These are phyloP conservation scores for Yarrowia sp. DNA, from an alignment of 805 yeast species.

Conservation along the genomic window DNA sequence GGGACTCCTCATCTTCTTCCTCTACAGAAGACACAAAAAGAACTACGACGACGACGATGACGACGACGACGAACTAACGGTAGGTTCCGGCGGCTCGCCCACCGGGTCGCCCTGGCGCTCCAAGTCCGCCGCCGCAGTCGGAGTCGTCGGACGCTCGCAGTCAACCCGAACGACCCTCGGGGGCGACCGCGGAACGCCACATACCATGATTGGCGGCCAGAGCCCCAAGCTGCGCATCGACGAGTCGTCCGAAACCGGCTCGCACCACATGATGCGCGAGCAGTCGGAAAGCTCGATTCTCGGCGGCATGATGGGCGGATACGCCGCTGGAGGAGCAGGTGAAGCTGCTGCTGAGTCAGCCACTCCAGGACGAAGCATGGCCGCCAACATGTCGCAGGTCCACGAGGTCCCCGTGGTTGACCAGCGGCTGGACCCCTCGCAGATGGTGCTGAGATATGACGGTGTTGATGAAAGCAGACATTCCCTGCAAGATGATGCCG, in stretches of 20 bases:
- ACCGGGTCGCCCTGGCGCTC: slow-evolving; percentile 28
- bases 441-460: slow-evolving; percentile 58
- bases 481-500: slow-evolving; percentile 62
- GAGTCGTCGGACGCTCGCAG: slow-evolving; percentile 8
- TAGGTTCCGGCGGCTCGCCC: slow-evolving; percentile 34
- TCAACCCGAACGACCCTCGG: slow-evolving; percentile 8
- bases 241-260: slow-evolving; percentile 6
- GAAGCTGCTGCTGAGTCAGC: neutral
- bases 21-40: slow-evolving; percentile 45
- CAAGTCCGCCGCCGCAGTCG: neutral
- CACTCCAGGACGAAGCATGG: slow-evolving; percentile 5
- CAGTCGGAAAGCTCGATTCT: slow-evolving; percentile 14
- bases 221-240: slow-evolving; percentile 18
- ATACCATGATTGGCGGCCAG: too few species aligned
- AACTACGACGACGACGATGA: slow-evolving; percentile 30
- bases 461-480: slow-evolving; percentile 54
- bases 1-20: slow-evolving; percentile 52
- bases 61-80: slow-evolving; percentile 37
- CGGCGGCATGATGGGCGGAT: slow-evolving; percentile 1
- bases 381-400: slow-evolving; percentile 32
- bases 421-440: slow-evolving; percentile 66
- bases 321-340: neutral
- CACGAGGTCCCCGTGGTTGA: slow-evolving; percentile 51
- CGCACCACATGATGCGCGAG: slow-evolving; percentile 28
- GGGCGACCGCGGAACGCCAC: neutral